Base-by-base conservation (phyloP, 2,329 filamentous ascomycete genomes). In the Alternaria sp. region DNA sequence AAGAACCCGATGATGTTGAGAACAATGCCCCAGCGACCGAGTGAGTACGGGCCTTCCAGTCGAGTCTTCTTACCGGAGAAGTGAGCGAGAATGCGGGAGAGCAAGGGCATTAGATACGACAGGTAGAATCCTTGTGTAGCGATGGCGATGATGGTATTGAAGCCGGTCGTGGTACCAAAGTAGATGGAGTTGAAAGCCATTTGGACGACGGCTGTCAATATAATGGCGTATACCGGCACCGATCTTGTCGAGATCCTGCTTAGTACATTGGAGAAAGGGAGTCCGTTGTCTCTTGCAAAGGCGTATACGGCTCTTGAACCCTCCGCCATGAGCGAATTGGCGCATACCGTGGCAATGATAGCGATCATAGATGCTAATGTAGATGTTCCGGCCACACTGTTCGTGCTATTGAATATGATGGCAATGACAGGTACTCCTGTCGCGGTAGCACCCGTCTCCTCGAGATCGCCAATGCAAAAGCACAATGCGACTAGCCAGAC, bases 81-180 rank as follows among this genome's bases (percentile, higher is more conserved):
- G 63, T 82, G 82, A 9, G 82, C 82, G 25, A 85, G 77, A 23
- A 88, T 79, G 45, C 86, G 84, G 12, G 82, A 82, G 18, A 86
- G 72, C 0, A 88, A 79, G 0, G 86, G 85, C 77, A 87, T 84
- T 11, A 86, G 84, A 68, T 88, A 88, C 0, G 86, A 88, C 1
- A 88, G 78, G 67, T 88, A 88, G 67, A 88, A 88, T 0, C 86
- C 87, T 64, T 86, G 82, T 0, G 86, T 88, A 0, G 86, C 82
- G 57, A 88, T 87, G 6, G 85, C 82, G 51, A 88, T 84, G 18
- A 88, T 84, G 0, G 86, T 88, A 51, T 86, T 83, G 69, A 87
- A 87, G 0, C 85, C 86, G 0, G 85, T 87, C 2, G 82, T 80
- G 0, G 84, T 86, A 1, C 85, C 85, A 61, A 87, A 87, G 64